phyloP scores from a whole-genome alignment of 2,329 filamentous ascomycete species.

The Cordyceps fumosorosea region DNA sequence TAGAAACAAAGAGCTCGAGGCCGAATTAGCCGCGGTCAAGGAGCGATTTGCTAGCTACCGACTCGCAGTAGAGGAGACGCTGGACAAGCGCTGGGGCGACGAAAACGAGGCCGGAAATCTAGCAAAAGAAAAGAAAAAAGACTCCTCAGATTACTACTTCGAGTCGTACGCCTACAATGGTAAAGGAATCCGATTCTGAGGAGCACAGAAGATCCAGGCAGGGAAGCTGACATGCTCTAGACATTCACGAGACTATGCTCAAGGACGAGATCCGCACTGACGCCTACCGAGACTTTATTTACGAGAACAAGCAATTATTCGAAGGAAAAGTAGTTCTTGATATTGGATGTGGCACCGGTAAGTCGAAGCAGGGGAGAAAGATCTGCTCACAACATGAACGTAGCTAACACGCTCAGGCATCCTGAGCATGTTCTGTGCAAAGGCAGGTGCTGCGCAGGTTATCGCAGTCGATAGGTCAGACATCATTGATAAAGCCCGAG shows the following conservation, averaged over 20 bases:
- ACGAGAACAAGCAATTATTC: conserved; percentile 83
- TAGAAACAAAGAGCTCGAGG: conserved; percentile 51
- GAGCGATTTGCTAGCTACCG: conserved; percentile 61
- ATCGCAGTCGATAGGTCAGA: conserved; percentile 89
- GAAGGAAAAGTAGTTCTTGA: conserved; percentile 81
- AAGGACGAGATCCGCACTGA: conserved; percentile 85
- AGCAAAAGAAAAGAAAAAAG: conserved; percentile 24
- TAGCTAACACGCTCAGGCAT: conserved; percentile 49
- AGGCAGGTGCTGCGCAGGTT: conserved; percentile 78
- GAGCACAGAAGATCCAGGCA: background rate
- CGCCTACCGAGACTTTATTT: conserved; percentile 91
- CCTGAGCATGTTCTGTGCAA: conserved; percentile 89
- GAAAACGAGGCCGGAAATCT: conserved; percentile 35
- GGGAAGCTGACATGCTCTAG: conserved; percentile 33
- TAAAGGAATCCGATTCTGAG: conserved; percentile 25
- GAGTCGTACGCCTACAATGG: conserved; percentile 58
- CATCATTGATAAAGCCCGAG: conserved; percentile 79
- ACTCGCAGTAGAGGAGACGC: conserved; percentile 56
- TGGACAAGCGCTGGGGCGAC: conserved; percentile 58
- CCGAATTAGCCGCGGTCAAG: conserved; percentile 52
- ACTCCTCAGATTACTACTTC: conserved; percentile 41
- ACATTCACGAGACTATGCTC: conserved; percentile 93
- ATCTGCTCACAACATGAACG: too few species aligned
- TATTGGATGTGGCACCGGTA: conserved; percentile 74
- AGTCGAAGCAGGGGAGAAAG: conserved; percentile 15